Conservation (phyloP, 768 basidiomycete genomes). For the Lactarius akahatsu region DNA sequence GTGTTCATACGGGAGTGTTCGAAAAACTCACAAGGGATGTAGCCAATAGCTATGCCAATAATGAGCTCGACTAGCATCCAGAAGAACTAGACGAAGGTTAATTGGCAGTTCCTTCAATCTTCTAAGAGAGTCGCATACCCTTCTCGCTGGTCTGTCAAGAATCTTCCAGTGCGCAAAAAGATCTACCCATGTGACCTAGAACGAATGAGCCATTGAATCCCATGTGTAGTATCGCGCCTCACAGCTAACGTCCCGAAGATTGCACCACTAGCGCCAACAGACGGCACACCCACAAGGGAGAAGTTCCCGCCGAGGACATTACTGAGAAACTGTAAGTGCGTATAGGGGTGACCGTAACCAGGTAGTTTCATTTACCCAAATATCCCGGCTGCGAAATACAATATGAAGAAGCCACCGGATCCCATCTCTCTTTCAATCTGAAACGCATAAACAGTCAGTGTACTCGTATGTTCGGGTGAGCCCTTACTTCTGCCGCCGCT, state of each 20-base stretch:
- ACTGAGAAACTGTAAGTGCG: constrained; percentile 37
- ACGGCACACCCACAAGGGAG: constrained; percentile 81
- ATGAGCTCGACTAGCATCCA: constrained; percentile 86
- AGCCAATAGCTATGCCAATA: constrained; percentile 82
- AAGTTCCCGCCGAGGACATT: constrained; percentile 94
- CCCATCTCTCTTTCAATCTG: constrained; percentile 93
- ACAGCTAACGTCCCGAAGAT: constrained; percentile 87
- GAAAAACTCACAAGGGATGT: constrained; percentile 66
- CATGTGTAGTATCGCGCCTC: constrained; percentile 29
- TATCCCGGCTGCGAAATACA: constrained; percentile 89
- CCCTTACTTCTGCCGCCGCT: constrained; percentile 68
- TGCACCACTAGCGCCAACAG: constrained; percentile 90
- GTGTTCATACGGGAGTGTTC: neutral
- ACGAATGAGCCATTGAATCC: constrained; percentile 4
- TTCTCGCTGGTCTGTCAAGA: constrained; percentile 76
- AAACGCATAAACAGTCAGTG: constrained; percentile 2
- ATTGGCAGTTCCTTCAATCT: neutral
- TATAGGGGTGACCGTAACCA: neutral
- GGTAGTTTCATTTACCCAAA: constrained; percentile 63
- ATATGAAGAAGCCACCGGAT: constrained; percentile 75
- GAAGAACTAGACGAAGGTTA: constrained; percentile 53
- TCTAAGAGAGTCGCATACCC: constrained; percentile 44
- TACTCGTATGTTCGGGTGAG: neutral
- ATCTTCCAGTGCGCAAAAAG: constrained; percentile 91
- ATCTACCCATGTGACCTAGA: constrained; percentile 79